A percentile compares a stretch with the other conserved stretches of the same genome.
Evolutionary conservation across 129 eudicot genomes (phyloP).

Genomic region (Silybum marianum): DNA sequence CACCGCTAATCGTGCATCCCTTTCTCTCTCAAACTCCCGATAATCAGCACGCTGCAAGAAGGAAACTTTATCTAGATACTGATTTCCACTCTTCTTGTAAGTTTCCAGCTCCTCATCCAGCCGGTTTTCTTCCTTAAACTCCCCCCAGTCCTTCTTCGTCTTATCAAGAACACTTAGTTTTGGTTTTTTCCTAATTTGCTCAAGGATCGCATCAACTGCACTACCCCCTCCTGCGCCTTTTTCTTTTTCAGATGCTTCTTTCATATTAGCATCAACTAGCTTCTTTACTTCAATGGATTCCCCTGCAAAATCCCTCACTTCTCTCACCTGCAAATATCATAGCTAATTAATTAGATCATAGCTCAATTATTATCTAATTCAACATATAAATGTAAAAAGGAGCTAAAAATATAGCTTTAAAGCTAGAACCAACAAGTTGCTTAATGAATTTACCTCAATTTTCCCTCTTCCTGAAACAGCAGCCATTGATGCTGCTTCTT

Average conservation of each 20-base stretch:
- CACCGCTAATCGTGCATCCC: constrained; percentile 86
- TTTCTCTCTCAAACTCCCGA: constrained; percentile 88
- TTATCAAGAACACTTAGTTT: constrained; percentile 92
- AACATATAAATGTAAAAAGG: neutral
- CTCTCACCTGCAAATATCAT: constrained; percentile 55
- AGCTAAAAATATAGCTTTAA: too few species aligned
- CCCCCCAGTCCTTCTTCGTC: constrained; percentile 99
- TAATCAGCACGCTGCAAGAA: constrained; percentile 91
- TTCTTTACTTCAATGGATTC: constrained; percentile 83
- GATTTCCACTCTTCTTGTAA: constrained; percentile 93
- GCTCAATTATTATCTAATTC: too few species aligned
- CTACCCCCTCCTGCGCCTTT: constrained; percentile 60
- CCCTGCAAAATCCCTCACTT: constrained; percentile 96
- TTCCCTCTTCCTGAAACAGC: constrained; percentile 68
- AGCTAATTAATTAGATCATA: too few species aligned
- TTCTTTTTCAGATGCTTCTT: constrained; percentile 72
- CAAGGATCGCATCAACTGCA: constrained; percentile 83
- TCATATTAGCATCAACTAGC: constrained; percentile 64
- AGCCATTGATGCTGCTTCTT: constrained; percentile 63
- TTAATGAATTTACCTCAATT: constrained; percentile 85
- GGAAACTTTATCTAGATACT: constrained; percentile 73
- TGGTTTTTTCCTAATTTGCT: constrained; percentile 89
- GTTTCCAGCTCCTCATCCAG: constrained; percentile 92
- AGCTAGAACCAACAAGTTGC: too few species aligned
- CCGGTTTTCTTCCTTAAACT: constrained; percentile 86